phyloP scores from a whole-genome alignment of 78 protist genomes.

The Mastigamoeba balamuthi region DNA sequence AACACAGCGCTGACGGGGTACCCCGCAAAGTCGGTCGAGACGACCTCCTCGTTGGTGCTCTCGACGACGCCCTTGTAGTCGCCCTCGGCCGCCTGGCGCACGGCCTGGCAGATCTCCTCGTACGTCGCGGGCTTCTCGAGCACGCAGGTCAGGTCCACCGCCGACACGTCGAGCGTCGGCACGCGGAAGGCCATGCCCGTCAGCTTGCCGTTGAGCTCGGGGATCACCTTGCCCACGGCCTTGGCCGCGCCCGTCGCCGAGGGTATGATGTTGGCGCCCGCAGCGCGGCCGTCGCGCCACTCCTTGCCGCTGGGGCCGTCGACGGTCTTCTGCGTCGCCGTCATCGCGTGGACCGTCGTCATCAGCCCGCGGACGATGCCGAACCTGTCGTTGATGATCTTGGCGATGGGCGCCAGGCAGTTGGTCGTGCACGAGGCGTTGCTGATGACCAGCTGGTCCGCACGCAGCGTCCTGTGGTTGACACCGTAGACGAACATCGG shows the following conservation, averaged over 20 bases:
- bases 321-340: constrained; percentile 96
- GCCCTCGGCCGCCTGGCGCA: constrained; percentile 75
- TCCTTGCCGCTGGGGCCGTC: constrained; percentile 93
- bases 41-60: constrained; percentile 94
- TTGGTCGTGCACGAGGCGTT: constrained; percentile 99
- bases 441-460: constrained; percentile 56
- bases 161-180: constrained; percentile 96
- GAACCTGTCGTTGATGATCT: constrained; percentile 87
- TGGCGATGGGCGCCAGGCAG: constrained; percentile 98
- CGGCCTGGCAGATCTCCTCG: constrained; percentile 72
- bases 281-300: constrained; percentile 98
- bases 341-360: constrained; percentile 98
- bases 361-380: constrained; percentile 95
- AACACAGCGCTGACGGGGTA: constrained; percentile 81
- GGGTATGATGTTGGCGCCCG: constrained; percentile 94
- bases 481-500: constrained; percentile 98
- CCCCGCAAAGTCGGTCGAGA: constrained; percentile 87
- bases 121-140: constrained; percentile 79
- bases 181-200: constrained; percentile 99
- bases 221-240: constrained; percentile 94
- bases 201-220: constrained; percentile 89
- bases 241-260: constrained; percentile 98
- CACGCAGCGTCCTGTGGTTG: constrained; percentile 73
- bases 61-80: constrained; percentile 74
- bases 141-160: constrained; percentile 90